Conservation (phyloP, 1,139 yeast species). For the Starmera stellimalicola region DNA sequence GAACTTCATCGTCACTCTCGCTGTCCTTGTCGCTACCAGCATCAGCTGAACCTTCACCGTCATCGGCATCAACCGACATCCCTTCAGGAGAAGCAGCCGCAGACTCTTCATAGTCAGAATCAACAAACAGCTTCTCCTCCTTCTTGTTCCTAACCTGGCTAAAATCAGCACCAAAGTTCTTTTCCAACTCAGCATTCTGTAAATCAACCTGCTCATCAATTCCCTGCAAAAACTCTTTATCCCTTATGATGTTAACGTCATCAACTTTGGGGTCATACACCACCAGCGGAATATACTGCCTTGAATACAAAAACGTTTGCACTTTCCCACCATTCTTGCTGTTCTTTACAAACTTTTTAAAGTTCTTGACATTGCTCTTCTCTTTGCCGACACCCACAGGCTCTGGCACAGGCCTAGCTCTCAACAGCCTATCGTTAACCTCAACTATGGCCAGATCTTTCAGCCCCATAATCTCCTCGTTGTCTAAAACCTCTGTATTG, state of each 20-base stretch:
- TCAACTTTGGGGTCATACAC: constrained; percentile 10
- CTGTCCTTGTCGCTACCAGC: constrained; percentile 19
- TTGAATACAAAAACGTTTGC: constrained; percentile 17
- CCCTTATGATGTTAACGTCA: constrained; percentile 4
- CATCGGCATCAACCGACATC: too few species aligned
- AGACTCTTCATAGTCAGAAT: constrained; percentile 10
- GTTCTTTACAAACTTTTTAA: constrained; percentile 25
- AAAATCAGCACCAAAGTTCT: neutral
- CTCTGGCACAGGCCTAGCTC: neutral
- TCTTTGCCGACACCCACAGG: neutral
- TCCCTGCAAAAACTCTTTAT: constrained; percentile 10
- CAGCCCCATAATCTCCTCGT: constrained; percentile 20
- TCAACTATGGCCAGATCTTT: constrained; percentile 24
- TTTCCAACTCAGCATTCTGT: neutral
- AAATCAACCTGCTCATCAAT: constrained; percentile 3
- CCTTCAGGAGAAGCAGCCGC: too few species aligned
- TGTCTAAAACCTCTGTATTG: constrained; percentile 19
- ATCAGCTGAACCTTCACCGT: constrained; percentile 7
- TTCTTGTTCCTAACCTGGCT: constrained; percentile 1
- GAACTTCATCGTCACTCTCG: constrained; percentile 26
- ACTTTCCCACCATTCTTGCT: constrained; percentile 7
- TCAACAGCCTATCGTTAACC: constrained; percentile 10
- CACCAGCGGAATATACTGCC: constrained; percentile 14
- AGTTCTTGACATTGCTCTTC: constrained; percentile 24
- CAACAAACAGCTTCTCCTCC: constrained; percentile 10